These are phyloP conservation scores for Trichoderma breve DNA, from an alignment of 2,329 filamentous ascomycete species.

Conservation along the genomic window DNA sequence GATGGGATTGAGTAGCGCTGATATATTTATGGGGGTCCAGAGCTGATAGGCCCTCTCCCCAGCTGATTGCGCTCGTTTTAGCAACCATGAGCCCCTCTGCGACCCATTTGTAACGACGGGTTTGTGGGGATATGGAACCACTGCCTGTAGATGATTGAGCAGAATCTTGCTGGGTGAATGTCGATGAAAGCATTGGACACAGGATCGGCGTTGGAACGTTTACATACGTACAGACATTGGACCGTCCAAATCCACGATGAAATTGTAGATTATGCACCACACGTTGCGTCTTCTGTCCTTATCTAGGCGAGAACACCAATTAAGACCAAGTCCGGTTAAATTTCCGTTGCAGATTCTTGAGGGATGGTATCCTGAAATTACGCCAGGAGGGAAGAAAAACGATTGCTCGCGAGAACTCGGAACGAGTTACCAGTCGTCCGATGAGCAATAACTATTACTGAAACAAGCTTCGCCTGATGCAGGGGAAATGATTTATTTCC, in stretches of 20 bases:
- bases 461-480: neutral
- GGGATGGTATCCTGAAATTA: neutral
- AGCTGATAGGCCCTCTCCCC: neutral
- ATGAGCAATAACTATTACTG: neutral
- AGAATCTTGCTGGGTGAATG: neutral
- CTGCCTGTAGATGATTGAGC: neutral
- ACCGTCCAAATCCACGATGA: neutral
- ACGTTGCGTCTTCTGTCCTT: neutral
- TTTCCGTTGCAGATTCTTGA: neutral
- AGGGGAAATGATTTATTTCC: slow-evolving; percentile 7
- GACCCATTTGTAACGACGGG: neutral
- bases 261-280: neutral
- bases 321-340: neutral
- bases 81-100: neutral
- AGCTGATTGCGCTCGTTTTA: neutral
- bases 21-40: slow-evolving; percentile 3
- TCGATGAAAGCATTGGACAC: neutral
- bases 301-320: neutral
- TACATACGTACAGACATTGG: neutral
- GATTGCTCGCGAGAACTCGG: neutral
- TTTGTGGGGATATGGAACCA: neutral
- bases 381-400: neutral
- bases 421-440: neutral
- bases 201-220: neutral
- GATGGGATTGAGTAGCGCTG: slow-evolving; percentile 1